Evolutionary conservation across 495 filamentous ascomycete genomes (phyloP), one percentile per base, ranked within the genome.

Genomic region (Penicillium simplicissimum): DNA sequence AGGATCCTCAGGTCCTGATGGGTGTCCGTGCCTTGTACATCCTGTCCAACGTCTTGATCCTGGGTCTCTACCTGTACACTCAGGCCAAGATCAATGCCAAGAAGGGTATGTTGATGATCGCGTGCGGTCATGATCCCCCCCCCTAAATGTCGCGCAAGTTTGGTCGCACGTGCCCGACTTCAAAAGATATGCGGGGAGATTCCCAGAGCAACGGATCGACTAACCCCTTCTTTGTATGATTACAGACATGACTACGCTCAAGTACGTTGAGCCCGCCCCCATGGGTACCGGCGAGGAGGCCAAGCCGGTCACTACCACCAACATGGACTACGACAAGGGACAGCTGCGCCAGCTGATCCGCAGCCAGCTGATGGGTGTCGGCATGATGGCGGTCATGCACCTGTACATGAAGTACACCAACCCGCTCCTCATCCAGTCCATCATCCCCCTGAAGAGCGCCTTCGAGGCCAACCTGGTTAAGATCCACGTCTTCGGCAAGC

Each of bases 331-430:
- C 82, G 95, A 98, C 74, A 78, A 87, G 66, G 79, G 81, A 59
- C 95, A 98, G 79, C 83, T 97, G 70, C 88, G 88, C 79, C 82
- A 83, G 65, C 81, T 91, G 66, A 89, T 90, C 79, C 93, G 92
- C 81, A 83, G 87, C 65, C 93, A 97, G 75, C 78, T 96, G 64
- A 97, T 96, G 89, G 95, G 95, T 53, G 82, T 98, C 52, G 92
- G 85, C 69, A 98, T 98, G 95, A 98, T 98, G 95, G 85, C 77
- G 62, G 88, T 97, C 71, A 98, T 98, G 95, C 95, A 97, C 81
- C 62, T 97, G 66, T 98, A 98, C 87, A 88, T 98, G 82, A 91
- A 96, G 78, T 98, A 97, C 89, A 97, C 93, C 80, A 98, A 97
- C 87, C 95, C 95, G 36, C 90, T 98, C 38, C 79, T 98, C 71